Conservation (phyloP, 148 eudicot genomes). For the Rhododendron henanense region DNA sequence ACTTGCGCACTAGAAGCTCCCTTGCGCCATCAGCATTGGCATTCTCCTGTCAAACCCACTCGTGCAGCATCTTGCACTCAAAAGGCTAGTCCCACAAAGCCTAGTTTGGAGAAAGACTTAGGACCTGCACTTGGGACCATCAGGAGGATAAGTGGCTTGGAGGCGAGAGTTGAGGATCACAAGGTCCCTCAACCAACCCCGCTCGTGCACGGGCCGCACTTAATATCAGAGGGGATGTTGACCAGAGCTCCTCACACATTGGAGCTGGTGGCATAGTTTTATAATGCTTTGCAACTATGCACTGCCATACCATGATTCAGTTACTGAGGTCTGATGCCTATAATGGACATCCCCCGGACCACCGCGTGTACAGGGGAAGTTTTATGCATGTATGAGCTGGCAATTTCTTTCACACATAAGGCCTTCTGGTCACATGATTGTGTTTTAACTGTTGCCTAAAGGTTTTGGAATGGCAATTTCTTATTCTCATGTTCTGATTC, state of each 20-base stretch:
- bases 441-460: background rate
- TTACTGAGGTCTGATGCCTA: background rate
- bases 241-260: background rate
- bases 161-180: background rate
- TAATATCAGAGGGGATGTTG: background rate
- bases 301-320: background rate
- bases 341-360: background rate
- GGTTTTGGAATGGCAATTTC: no score
- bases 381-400: no score
- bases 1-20: background rate
- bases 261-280: background rate
- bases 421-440: background rate
- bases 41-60: background rate
- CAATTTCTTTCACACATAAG: background rate
- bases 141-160: background rate
- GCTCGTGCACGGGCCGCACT: background rate
- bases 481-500: background rate
- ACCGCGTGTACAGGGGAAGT: no score
- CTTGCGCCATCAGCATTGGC: background rate
- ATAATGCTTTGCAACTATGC: background rate
- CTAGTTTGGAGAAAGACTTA: background rate
- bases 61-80: background rate
- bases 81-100: background rate
- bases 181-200: background rate
- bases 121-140: background rate